A percentile compares a stretch with the other conserved stretches of the same genome.
Evolutionary conservation across 495 filamentous ascomycete genomes (phyloP).

Genomic region (Xylaria venustula): DNA sequence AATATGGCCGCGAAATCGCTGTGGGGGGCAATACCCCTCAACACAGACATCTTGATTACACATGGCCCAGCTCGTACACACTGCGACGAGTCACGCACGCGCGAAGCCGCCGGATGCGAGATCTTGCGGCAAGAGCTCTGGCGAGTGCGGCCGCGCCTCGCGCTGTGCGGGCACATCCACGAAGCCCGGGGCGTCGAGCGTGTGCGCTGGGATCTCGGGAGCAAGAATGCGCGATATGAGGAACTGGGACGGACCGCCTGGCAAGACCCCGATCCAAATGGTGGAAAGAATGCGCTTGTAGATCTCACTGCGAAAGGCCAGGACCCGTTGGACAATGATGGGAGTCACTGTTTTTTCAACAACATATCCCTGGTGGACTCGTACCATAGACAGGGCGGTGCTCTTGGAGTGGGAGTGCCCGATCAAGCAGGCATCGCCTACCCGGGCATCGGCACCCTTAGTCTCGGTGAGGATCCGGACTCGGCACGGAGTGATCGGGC

Average conservation of each 20-base stretch:
- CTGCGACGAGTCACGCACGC: conserved; percentile 61
- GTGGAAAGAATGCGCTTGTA: conserved; percentile 43
- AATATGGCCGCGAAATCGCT: conserved; percentile 40
- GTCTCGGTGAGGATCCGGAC: conserved; percentile 38
- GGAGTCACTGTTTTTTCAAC: conserved; percentile 10
- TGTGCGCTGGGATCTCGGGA: conserved; percentile 53
- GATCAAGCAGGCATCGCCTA: conserved; percentile 8
- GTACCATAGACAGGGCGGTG: background rate
- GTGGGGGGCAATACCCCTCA: conserved; percentile 61
- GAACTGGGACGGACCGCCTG: conserved; percentile 30
- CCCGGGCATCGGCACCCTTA: conserved; percentile 28
- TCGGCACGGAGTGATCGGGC: conserved; percentile 38
- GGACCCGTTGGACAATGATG: conserved; percentile 35
- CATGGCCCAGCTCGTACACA: conserved; percentile 77
- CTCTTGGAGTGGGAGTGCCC: background rate
- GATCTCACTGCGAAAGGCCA: conserved; percentile 38
- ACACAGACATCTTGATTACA: conserved; percentile 81
- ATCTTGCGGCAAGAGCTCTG: conserved; percentile 67
- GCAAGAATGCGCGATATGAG: conserved; percentile 21
- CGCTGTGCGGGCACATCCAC: conserved; percentile 91
- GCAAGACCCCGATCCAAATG: conserved; percentile 38
- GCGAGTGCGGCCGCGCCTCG: conserved; percentile 74
- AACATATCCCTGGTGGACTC: background rate
- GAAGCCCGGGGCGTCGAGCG: conserved; percentile 58
- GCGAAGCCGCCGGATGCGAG: conserved; percentile 59